Evolutionary conservation across 768 basidiomycete species (phyloP).

Genomic region (Tylopilus felleus): DNA sequence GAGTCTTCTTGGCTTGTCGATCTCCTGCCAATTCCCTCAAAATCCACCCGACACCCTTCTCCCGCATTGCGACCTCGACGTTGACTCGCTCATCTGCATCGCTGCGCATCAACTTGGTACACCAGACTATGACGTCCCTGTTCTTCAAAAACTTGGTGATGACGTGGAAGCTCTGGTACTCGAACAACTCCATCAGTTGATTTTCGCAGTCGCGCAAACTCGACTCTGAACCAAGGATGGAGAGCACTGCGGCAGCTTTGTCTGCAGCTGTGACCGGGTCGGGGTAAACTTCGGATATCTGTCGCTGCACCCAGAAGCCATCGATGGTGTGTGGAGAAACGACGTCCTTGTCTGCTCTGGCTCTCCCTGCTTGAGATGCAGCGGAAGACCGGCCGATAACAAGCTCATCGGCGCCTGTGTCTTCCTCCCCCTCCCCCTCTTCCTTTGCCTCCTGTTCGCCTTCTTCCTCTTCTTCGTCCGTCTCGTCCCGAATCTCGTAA

Average conservation of each 20-base stretch:
- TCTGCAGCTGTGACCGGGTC: conserved; percentile 94
- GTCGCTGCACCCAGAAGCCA: conserved; percentile 98
- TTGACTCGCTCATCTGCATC: conserved; percentile 87
- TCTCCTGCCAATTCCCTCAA: conserved; percentile 84
- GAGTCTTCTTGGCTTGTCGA: conserved; percentile 52
- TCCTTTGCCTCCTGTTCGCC: conserved; percentile 42
- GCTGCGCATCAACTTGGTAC: conserved; percentile 90
- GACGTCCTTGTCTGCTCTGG: conserved; percentile 67
- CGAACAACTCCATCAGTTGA: conserved; percentile 93
- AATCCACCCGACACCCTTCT: conserved; percentile 97
- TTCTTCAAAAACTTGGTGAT: conserved; percentile 92
- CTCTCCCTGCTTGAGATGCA: conserved; percentile 38
- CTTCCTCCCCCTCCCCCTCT: conserved; percentile 45
- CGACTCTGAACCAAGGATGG: conserved; percentile 82
- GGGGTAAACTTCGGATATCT: conserved; percentile 85
- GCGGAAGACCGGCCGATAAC: conserved; percentile 74
- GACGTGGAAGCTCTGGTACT: conserved; percentile 87
- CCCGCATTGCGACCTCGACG: conserved; percentile 96
- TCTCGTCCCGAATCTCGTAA: conserved; percentile 81
- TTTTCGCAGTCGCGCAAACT: conserved; percentile 92
- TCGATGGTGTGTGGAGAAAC: conserved; percentile 91
- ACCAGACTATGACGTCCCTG: conserved; percentile 96
- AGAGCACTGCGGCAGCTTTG: conserved; percentile 82
- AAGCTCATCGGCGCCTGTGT: conserved; percentile 61
- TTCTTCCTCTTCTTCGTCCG: conserved; percentile 67